phyloP scores from a whole-genome alignment of 495 filamentous ascomycete species.

The Pyrenula massariospora region DNA sequence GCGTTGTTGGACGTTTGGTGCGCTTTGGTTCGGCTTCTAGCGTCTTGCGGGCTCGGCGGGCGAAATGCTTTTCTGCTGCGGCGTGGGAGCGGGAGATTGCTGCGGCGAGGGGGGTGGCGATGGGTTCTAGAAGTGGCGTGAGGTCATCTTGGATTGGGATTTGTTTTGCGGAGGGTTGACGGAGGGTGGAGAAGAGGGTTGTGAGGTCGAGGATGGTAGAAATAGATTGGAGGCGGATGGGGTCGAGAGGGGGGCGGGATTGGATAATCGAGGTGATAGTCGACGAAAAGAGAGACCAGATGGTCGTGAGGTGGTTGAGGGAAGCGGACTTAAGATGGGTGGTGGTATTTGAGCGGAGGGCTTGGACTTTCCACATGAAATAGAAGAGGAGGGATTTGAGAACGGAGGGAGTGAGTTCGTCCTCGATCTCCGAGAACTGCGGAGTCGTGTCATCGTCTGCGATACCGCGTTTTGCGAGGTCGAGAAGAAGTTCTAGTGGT shows the following conservation, averaged over 20 bases:
- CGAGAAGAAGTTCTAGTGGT: constrained; percentile 58
- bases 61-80: constrained; percentile 60
- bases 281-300: constrained; percentile 38
- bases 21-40: constrained; percentile 32
- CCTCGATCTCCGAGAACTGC: constrained; percentile 56
- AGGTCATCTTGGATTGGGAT: constrained; percentile 50
- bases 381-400: constrained; percentile 70
- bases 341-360: constrained; percentile 25
- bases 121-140: constrained; percentile 44
- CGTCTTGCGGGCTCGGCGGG: constrained; percentile 51
- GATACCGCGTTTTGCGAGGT: constrained; percentile 53
- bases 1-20: constrained; percentile 1
- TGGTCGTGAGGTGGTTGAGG: constrained; percentile 17
- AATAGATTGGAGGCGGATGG: constrained; percentile 63
- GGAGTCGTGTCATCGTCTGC: constrained; percentile 46
- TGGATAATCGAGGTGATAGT: constrained; percentile 56
- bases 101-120: constrained; percentile 39
- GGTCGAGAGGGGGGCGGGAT: constrained; percentile 46
- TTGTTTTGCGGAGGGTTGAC: constrained; percentile 28
- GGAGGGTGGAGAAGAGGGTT: constrained; percentile 66
- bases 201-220: constrained; percentile 68
- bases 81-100: constrained; percentile 64
- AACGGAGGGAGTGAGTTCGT: constrained; percentile 60
- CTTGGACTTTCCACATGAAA: constrained; percentile 85
- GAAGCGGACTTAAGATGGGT: constrained; percentile 39